Base-by-base conservation (phyloP, 208 protist genomes). In the Wallacemonas collosoma region DNA sequence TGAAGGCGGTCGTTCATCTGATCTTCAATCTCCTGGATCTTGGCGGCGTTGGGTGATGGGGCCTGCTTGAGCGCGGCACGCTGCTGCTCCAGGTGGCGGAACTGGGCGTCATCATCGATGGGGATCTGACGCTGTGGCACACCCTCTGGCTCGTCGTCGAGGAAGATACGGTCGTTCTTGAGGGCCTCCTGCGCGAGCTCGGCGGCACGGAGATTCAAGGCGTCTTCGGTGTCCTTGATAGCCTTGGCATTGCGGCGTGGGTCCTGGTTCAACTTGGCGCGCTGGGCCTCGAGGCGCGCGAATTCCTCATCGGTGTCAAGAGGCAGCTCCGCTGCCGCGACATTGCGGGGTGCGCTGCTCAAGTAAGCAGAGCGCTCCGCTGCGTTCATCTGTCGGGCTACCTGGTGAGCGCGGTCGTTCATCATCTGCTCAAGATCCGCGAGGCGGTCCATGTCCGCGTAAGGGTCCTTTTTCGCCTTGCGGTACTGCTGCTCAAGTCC, bases 121-220 rank as follows among this genome's bases (percentile, higher is more conserved):
- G 83, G 77, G 26, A 95, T 56, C 65, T 90, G 86, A 39, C 84
- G 84, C 73, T 86, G 76, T 36, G 75, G 68, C 26, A 95, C 83
- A 61, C 82, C 73, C 51, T 95, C 83, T 8, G 82, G 79, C 63
- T 88, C 81, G 47, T 86, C 85, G 17, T 91, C 86, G 38, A 95
- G 73, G 78, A 90, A 95, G 47, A 90, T 89, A 51, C 90, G 87
- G 73, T 95, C 87, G 68, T 87, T 83, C 74, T 85, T 86, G 17
- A 95, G 72, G 38, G 81, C 87, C 66, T 93, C 85, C 39, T 66
- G 75, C 1, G 89, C 85, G 15, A 94, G 76, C 62, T 75, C 77
- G 43, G 86, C 85, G 8, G 80, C 87, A 54, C 89, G 89, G 47
- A 84, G 72, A 58, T 93, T 90, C 14, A 95, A 67, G 14, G 70